Conservation (phyloP, 352 stramenopile species). For the Globisporangium radiosum region DNA sequence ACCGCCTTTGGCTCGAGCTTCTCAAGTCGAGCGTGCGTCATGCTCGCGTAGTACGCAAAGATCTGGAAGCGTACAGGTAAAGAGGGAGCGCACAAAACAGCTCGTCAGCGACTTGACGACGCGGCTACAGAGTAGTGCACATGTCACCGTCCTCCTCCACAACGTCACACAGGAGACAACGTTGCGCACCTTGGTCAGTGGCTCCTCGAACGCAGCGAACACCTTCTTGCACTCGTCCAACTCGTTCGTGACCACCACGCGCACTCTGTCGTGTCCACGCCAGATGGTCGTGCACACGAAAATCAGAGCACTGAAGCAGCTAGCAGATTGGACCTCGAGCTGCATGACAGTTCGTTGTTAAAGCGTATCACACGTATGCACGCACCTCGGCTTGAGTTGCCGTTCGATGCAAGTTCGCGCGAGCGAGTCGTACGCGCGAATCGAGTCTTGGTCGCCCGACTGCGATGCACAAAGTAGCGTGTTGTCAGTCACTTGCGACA, state of each 20-base stretch:
- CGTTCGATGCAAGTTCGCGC: conserved; percentile 63
- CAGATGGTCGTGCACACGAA: neutral
- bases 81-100: neutral
- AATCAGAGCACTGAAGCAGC: no score
- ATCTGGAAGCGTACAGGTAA: conserved; percentile 21
- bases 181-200: conserved; percentile 35
- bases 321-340: no score
- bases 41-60: conserved; percentile 46
- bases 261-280: conserved; percentile 18
- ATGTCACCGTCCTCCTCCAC: no score
- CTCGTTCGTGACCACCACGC: conserved; percentile 37
- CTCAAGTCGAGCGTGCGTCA: conserved; percentile 50
- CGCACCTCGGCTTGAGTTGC: conserved; percentile 44
- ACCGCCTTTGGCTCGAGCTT: conserved; percentile 57
- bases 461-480: conserved; percentile 4
- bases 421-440: conserved; percentile 51
- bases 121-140: no score
- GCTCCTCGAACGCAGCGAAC: conserved; percentile 52
- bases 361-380: no score
- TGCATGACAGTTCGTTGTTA: no score
- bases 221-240: conserved; percentile 66
- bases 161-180: no score
- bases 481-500: neutral
- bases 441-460: conserved; percentile 48
- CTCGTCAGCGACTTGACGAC: no score